Evolutionary conservation across 345 rosid genomes (phyloP), one percentile per base, ranked within the genome.

Genomic region (Eucalyptus guilfoylei): DNA sequence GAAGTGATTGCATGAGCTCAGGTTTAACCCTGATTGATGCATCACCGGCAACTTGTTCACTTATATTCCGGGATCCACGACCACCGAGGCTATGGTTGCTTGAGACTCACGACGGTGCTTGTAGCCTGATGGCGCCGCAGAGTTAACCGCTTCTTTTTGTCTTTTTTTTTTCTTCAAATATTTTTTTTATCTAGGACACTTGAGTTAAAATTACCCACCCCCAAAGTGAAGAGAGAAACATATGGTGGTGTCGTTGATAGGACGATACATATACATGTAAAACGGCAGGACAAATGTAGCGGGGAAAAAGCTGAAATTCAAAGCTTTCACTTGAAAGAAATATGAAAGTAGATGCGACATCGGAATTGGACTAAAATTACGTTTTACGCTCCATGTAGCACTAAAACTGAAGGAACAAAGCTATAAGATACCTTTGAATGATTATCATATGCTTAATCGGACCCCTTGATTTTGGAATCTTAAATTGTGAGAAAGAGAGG

Each of bases 391-490:
- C 45, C 45, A 2, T 10, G 24, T 17, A 11, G 45, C 81, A 5
- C 45, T 19, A 21, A 72, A 72, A 72, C 45, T 6, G 2, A 21
- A 37, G 14, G 45, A 42, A 37, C 81, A 37, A 72, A 37, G 28
- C 0, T 6, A 5, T 42, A 28, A 1, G 8, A 72, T 0, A 37
- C 0, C 26, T 72, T 19, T 37, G 81, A 9, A 37, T 37, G 2
- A 37, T 5, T 8, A 13, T 1, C 42, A 15, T 0, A 5, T 32
- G 42, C 21, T 32, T 32, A 16, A 15, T 16, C 24, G 80, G 42
- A 32, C 24, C 80, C 42, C 2, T 32, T 15, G 80, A 34, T 2
- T 16, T 16, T 3, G 42, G 24, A 21, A 16, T 69, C 80, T 32
- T 16, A 34, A 69, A 17, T 32, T 3, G 42, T 16, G 23, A 69